A percentile compares a stretch with the other conserved stretches of the same genome.
phyloP scores from a whole-genome alignment of 306 rosid species.

The Glycyrrhiza uralensis region DNA sequence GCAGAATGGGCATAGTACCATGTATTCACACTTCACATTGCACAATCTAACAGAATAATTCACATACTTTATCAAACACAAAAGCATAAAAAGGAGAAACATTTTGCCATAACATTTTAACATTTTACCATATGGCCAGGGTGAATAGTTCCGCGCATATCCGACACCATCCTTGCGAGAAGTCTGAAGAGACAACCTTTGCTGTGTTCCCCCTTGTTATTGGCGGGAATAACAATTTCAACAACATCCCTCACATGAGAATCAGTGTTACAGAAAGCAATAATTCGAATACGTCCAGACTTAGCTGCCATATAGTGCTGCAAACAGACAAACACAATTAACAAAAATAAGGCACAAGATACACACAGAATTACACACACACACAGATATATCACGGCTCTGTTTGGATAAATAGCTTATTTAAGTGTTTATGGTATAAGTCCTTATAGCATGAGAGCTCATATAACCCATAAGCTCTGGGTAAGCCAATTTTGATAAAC shows the following conservation, averaged over 20 bases:
- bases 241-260: constrained; percentile 82
- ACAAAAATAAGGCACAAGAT: too few relatives aligned
- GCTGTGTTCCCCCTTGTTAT: constrained; percentile 89
- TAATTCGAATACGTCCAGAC: constrained; percentile 84
- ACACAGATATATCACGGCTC: too few relatives aligned
- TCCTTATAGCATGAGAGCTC: too few relatives aligned
- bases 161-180: constrained; percentile 85
- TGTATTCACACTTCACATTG: neutral
- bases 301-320: constrained; percentile 94
- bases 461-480: too few relatives aligned
- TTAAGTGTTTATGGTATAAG: too few relatives aligned
- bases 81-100: neutral
- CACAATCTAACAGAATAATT: neutral
- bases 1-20: neutral
- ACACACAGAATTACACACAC: too few relatives aligned
- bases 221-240: constrained; percentile 92
- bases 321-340: neutral
- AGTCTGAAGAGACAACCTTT: constrained; percentile 94
- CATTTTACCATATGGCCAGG: constrained; percentile 61
- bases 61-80: neutral
- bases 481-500: too few relatives aligned
- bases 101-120: constrained; percentile 89
- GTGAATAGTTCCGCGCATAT: constrained; percentile 76
- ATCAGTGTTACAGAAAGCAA: constrained; percentile 91
- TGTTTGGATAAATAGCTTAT: too few relatives aligned